Conservation (phyloP, 805 yeast species). For the Metschnikowia peoriensis region DNA sequence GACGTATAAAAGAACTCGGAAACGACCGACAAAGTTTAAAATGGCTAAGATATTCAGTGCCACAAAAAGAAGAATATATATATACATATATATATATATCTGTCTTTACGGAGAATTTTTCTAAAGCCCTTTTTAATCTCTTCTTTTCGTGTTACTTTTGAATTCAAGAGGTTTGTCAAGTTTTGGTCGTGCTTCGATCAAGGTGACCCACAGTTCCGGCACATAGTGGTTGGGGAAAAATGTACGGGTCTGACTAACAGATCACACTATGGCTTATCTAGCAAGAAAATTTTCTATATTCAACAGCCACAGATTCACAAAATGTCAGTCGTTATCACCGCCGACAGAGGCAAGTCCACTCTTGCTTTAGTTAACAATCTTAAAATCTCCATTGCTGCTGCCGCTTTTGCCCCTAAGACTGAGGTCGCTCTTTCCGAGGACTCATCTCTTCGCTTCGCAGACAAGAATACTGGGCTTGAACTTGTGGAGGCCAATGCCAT, state of each 20-base stretch:
- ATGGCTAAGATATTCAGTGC: too few species aligned
- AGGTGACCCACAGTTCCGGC: not conserved
- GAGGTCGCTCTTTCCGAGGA: slow-evolving; percentile 24
- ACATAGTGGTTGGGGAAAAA: not conserved
- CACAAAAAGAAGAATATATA: too few species aligned
- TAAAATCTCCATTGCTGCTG: slow-evolving; percentile 25
- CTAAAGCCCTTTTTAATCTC: too few species aligned
- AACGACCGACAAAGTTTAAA: not conserved
- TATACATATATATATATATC: too few species aligned
- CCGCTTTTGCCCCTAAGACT: slow-evolving; percentile 14
- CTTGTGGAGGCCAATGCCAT: slow-evolving; percentile 68
- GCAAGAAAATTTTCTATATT: not conserved
- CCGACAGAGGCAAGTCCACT: slow-evolving; percentile 18
- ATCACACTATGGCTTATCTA: not conserved
- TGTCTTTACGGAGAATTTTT: too few species aligned
- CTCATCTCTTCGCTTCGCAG: slow-evolving; percentile 28
- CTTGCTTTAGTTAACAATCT: slow-evolving; percentile 25
- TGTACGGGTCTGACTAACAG: slow-evolving; percentile 12
- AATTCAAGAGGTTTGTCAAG: too few species aligned
- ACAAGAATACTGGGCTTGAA: slow-evolving; percentile 41
- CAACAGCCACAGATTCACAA: not conserved
- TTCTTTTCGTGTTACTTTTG: too few species aligned
- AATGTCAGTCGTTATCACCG: slow-evolving; percentile 16
- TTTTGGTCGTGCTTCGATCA: too few species aligned
- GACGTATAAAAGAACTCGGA: not conserved